A percentile compares a stretch with the other conserved stretches of the same genome.
Evolutionary conservation across 306 rosid species (phyloP).

Genomic region (Dalbergia cultrata): DNA sequence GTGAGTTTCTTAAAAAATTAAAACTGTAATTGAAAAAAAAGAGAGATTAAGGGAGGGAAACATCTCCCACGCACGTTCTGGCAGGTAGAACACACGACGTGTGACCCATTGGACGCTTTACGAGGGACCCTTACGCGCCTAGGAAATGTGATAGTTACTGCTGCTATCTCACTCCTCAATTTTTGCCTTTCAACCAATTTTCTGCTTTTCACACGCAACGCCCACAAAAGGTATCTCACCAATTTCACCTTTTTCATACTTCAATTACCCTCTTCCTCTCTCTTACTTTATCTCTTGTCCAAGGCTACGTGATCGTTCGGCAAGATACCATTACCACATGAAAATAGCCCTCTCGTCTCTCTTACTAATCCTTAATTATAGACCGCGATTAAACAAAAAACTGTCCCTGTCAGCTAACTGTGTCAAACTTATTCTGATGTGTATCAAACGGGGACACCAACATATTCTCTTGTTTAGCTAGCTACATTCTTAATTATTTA

Average conservation of each 20-base stretch:
- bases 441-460: background rate
- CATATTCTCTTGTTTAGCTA: too few species aligned
- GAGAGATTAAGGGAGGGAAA: background rate
- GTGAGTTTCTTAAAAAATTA: constrained; percentile 29
- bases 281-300: constrained; percentile 38
- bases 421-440: constrained; percentile 6
- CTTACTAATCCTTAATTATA: constrained; percentile 30
- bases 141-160: constrained; percentile 35
- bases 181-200: constrained; percentile 60
- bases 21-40: constrained; percentile 36
- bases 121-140: constrained; percentile 44
- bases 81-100: constrained; percentile 29
- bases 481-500: too few species aligned
- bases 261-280: constrained; percentile 39
- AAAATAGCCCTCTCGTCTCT: constrained; percentile 25
- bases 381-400: constrained; percentile 13
- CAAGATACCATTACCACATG: constrained; percentile 54
- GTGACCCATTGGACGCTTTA: background rate
- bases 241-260: constrained; percentile 76
- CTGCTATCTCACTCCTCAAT: constrained; percentile 34
- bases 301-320: constrained; percentile 55
- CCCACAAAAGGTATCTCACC: constrained; percentile 75
- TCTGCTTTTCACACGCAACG: constrained; percentile 84
- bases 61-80: constrained; percentile 31
- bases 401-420: constrained; percentile 35